Evolutionary conservation across 192 early-diverging fungal species (phyloP).

Genomic region (Piromyces sp.): DNA sequence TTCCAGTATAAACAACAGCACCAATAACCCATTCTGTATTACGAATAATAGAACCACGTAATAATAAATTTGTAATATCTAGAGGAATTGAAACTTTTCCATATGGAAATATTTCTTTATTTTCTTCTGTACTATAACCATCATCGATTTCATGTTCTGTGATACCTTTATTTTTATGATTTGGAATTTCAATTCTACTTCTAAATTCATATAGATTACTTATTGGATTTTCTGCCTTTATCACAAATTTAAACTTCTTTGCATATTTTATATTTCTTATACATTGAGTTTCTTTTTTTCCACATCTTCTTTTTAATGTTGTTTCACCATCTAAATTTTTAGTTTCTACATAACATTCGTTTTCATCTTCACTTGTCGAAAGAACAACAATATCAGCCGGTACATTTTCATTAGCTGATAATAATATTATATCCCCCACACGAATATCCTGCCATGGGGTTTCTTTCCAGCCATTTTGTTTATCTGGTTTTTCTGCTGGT

Average conservation of each 20-base stretch:
- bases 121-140: not conserved
- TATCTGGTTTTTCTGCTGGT: not conserved
- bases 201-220: conserved; percentile 77
- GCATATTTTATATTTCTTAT: conserved; percentile 28
- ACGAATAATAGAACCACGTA: conserved; percentile 79
- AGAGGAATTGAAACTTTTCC: not conserved
- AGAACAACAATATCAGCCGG: conserved; percentile 86
- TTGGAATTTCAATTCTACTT: conserved; percentile 29
- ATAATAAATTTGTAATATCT: conserved; percentile 23
- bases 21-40: conserved; percentile 85
- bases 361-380: conserved; percentile 63
- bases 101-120: not conserved
- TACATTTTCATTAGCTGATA: conserved; percentile 67
- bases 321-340: conserved; percentile 98
- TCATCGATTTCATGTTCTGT: not conserved
- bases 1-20: conserved; percentile 72
- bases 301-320: conserved; percentile 76
- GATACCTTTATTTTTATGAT: not conserved
- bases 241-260: conserved; percentile 30
- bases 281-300: conserved; percentile 39
- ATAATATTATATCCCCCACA: conserved; percentile 75
- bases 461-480: not conserved
- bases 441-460: conserved; percentile 65
- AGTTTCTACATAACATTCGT: conserved; percentile 85
- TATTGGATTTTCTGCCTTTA: conserved; percentile 75